These are phyloP conservation scores for Phialophora chinensis DNA, from an alignment of 2,329 filamentous ascomycete genomes.

Conservation along the genomic window DNA sequence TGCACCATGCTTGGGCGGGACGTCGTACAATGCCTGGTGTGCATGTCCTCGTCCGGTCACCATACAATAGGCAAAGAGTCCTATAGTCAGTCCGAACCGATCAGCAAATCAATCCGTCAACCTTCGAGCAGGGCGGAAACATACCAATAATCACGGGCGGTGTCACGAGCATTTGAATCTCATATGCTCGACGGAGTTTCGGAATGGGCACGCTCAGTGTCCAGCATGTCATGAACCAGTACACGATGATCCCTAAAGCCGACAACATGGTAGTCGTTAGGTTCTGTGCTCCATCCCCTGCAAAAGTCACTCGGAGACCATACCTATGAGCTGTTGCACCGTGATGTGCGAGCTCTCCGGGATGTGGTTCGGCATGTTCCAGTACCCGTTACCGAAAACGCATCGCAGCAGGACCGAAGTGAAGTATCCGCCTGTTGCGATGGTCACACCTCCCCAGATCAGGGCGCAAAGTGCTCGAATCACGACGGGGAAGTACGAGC, in stretches of 20 bases:
- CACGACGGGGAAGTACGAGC: conserved; percentile 52
- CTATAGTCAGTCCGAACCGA: not conserved
- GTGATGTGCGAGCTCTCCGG: conserved; percentile 45
- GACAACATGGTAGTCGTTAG: conserved; percentile 11
- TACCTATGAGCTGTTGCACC: conserved; percentile 45
- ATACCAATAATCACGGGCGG: conserved; percentile 28
- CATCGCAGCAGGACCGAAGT: conserved; percentile 40
- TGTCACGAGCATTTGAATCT: conserved; percentile 23
- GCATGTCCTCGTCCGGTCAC: conserved; percentile 25
- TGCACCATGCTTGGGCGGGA: conserved; percentile 22
- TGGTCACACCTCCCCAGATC: conserved; percentile 15
- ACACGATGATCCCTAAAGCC: conserved; percentile 22
- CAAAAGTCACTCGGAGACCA: conserved; percentile 18
- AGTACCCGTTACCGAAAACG: conserved; percentile 47
- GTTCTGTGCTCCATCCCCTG: too few species aligned
- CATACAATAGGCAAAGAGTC: conserved; percentile 26
- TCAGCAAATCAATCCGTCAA: conserved; percentile 8
- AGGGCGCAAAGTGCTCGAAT: conserved; percentile 42
- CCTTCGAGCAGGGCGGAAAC: not conserved
- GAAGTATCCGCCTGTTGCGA: conserved; percentile 34
- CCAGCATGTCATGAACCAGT: conserved; percentile 25
- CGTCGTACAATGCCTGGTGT: conserved; percentile 21
- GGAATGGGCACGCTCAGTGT: conserved; percentile 20
- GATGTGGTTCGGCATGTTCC: conserved; percentile 44
- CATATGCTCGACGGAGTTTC: conserved; percentile 24